Evolutionary conservation across 768 basidiomycete species (phyloP).

Genomic region (Kwoniella pini): DNA sequence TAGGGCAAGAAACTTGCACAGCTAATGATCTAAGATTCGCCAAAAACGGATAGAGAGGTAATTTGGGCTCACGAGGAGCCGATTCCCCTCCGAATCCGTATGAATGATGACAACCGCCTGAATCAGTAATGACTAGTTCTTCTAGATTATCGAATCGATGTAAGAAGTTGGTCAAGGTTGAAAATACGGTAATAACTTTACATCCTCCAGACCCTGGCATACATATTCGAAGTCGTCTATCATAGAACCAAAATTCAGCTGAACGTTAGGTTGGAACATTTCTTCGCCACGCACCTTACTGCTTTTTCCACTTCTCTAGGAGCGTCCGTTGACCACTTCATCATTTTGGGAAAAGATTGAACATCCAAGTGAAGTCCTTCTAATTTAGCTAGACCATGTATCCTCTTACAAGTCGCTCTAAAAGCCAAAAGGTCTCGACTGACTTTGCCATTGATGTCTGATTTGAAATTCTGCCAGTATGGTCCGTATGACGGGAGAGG

Average conservation of each 20-base stretch:
- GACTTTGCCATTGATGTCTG: background rate
- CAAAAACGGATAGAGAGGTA: slow-evolving; percentile 1
- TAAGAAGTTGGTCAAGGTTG: background rate
- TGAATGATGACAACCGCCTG: background rate
- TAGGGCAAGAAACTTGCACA: background rate
- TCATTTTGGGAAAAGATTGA: background rate
- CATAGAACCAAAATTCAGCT: background rate
- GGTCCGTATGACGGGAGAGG: slow-evolving; percentile 14
- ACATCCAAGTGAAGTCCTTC: background rate
- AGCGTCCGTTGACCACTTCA: background rate
- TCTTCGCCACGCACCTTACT: background rate
- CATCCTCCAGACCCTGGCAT: background rate
- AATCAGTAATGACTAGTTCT: background rate
- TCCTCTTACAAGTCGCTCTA: slow-evolving; percentile 1
- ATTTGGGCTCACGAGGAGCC: background rate
- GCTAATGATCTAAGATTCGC: background rate
- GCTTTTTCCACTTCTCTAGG: slow-evolving; percentile 2
- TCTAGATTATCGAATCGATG: slow-evolving; percentile 1
- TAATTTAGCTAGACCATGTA: background rate
- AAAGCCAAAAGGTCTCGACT: background rate
- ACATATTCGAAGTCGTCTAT: background rate
- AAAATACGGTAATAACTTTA: background rate
- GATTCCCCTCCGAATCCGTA: background rate
- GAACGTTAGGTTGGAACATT: background rate
- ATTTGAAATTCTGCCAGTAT: slow-evolving; percentile 2